phyloP scores from a whole-genome alignment of 441 rosid species.

The Corymbia citriodora region DNA sequence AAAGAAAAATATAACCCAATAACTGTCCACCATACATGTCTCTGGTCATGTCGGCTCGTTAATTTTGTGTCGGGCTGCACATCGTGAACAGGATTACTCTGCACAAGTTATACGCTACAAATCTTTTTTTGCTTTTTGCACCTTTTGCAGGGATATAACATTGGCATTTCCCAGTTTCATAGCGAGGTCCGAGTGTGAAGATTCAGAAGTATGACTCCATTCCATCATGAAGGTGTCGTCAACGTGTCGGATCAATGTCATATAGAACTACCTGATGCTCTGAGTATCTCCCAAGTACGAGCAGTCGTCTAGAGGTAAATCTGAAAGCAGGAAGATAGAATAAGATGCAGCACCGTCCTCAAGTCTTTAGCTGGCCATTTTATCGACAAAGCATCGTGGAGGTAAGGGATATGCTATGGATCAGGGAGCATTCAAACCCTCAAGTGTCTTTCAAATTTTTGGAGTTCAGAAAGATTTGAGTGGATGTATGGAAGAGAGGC shows the following conservation, averaged over 20 bases:
- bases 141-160: constrained; percentile 67
- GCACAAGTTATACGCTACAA: too few relatives aligned
- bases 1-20: not conserved
- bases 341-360: not conserved
- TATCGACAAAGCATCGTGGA: too few relatives aligned
- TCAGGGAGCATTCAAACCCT: not conserved
- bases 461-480: too few relatives aligned
- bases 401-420: not conserved
- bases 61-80: not conserved
- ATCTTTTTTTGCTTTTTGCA: not conserved
- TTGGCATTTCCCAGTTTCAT: constrained; percentile 74
- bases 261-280: not conserved
- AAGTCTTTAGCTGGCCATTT: too few relatives aligned
- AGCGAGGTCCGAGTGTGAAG: constrained; percentile 45
- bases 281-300: not conserved
- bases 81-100: not conserved
- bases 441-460: too few relatives aligned
- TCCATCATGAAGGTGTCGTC: not conserved
- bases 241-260: not conserved
- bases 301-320: not conserved
- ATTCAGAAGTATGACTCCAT: constrained; percentile 21
- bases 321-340: not conserved
- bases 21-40: not conserved
- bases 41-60: not conserved
- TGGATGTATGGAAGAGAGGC: too few relatives aligned